Percentiles rank a stretch among this genome's conserved stretches.
Evolutionary conservation across 768 basidiomycete species (phyloP).

Genomic region (Lentinula raphanica): DNA sequence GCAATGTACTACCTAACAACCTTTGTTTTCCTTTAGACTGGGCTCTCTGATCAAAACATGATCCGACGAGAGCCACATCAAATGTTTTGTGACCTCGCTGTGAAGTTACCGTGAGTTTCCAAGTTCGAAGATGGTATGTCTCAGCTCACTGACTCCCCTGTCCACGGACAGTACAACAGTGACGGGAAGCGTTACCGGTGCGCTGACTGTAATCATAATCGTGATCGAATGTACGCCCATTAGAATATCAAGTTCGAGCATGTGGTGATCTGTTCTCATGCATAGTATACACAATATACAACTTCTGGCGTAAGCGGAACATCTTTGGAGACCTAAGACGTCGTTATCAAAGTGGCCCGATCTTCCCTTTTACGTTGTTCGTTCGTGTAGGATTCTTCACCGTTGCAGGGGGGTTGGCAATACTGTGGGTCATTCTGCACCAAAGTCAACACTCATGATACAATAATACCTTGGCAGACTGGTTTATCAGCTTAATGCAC

Average conservation of each 20-base stretch:
- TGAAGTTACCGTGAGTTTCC: slow-evolving; percentile 30
- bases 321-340: background rate
- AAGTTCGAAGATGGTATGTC: too few relatives aligned
- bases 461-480: background rate
- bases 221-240: background rate
- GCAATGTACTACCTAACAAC: background rate
- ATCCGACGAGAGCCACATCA: background rate
- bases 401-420: slow-evolving; percentile 5
- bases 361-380: slow-evolving; percentile 9
- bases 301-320: slow-evolving; percentile 2
- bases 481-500: background rate
- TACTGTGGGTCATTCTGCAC: background rate
- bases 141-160: background rate
- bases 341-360: background rate
- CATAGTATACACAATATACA: slow-evolving; percentile 7
- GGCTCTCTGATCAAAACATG: background rate
- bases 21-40: background rate
- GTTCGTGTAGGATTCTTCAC: slow-evolving; percentile 7
- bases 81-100: slow-evolving; percentile 1
- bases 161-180: background rate
- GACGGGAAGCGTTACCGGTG: background rate
- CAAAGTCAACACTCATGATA: background rate
- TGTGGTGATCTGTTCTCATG: slow-evolving; percentile 8
- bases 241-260: too few relatives aligned
- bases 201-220: background rate